Percentiles rank a stretch among this genome's conserved stretches.
Evolutionary conservation across 768 basidiomycete species (phyloP).

Genomic region (Chlorophyllum brunneum): DNA sequence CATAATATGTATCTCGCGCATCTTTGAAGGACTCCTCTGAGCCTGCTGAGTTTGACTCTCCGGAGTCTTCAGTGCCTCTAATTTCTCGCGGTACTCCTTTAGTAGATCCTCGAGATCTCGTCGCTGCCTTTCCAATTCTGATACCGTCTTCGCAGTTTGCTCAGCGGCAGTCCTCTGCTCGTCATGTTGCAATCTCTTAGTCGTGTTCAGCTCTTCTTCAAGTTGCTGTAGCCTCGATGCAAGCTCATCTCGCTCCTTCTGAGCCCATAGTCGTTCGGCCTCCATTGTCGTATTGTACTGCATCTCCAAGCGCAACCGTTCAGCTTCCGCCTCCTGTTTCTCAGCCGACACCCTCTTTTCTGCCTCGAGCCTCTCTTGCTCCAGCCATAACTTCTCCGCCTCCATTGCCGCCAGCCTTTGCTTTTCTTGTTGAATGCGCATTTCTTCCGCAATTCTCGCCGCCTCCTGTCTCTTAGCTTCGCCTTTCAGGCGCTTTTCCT

Average conservation of each 20-base stretch:
- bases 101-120: slow-evolving; percentile 10
- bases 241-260: slow-evolving; percentile 17
- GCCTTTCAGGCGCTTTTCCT: slow-evolving; percentile 26
- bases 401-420: slow-evolving; percentile 20
- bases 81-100: slow-evolving; percentile 4
- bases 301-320: slow-evolving; percentile 18
- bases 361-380: slow-evolving; percentile 23
- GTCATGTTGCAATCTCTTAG: slow-evolving; percentile 19
- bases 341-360: slow-evolving; percentile 22
- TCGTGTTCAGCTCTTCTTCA: slow-evolving; percentile 15
- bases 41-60: slow-evolving; percentile 1
- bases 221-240: slow-evolving; percentile 8
- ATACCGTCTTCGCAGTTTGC: slow-evolving; percentile 10
- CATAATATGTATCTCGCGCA: background rate
- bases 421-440: slow-evolving; percentile 25
- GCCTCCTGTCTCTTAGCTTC: slow-evolving; percentile 24
- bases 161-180: slow-evolving; percentile 14
- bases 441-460: slow-evolving; percentile 27
- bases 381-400: slow-evolving; percentile 25
- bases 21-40: background rate
- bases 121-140: slow-evolving; percentile 10
- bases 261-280: slow-evolving; percentile 21
- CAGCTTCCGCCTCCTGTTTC: slow-evolving; percentile 19
- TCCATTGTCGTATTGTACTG: slow-evolving; percentile 18
- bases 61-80: background rate